Evolutionary conservation across 495 filamentous ascomycete species (phyloP).

Genomic region (Bathelium albidoporum): DNA sequence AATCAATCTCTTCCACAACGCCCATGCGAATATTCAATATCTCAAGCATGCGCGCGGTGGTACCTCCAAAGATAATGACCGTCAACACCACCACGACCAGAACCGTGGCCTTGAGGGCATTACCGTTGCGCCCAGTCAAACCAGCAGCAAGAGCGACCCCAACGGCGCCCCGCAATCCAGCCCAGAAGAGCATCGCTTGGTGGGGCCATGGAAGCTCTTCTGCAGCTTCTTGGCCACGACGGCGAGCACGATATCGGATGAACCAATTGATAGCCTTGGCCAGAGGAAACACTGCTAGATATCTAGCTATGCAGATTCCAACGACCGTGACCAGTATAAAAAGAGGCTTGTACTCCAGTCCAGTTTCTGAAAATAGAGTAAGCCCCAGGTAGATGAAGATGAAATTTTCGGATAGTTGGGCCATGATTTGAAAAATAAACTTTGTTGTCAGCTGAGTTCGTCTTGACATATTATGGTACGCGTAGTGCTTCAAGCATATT

Average conservation of each 20-base stretch:
- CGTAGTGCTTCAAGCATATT: constrained; percentile 96
- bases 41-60: constrained; percentile 96
- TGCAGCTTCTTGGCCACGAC: constrained; percentile 64
- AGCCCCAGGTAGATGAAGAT: constrained; percentile 98
- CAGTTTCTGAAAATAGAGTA: constrained; percentile 80
- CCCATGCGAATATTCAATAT: constrained; percentile 90
- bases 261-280: constrained; percentile 88
- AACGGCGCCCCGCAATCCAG: constrained; percentile 88
- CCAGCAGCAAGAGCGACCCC: constrained; percentile 94
- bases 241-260: constrained; percentile 76
- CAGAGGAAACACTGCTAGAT: constrained; percentile 87
- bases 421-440: constrained; percentile 89
- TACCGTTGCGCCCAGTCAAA: constrained; percentile 64
- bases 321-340: constrained; percentile 86
- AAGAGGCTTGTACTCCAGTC: constrained; percentile 85
- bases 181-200: constrained; percentile 98
- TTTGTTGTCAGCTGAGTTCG: constrained; percentile 96
- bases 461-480: constrained; percentile 99
- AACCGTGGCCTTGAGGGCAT: constrained; percentile 77
- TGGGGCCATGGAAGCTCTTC: constrained; percentile 90
- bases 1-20: constrained; percentile 91
- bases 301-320: constrained; percentile 84
- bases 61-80: constrained; percentile 97
- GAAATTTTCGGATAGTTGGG: constrained; percentile 95
- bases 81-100: constrained; percentile 95